phyloP scores from a whole-genome alignment of 352 stramenopile species.

The Pythium diclinum region DNA sequence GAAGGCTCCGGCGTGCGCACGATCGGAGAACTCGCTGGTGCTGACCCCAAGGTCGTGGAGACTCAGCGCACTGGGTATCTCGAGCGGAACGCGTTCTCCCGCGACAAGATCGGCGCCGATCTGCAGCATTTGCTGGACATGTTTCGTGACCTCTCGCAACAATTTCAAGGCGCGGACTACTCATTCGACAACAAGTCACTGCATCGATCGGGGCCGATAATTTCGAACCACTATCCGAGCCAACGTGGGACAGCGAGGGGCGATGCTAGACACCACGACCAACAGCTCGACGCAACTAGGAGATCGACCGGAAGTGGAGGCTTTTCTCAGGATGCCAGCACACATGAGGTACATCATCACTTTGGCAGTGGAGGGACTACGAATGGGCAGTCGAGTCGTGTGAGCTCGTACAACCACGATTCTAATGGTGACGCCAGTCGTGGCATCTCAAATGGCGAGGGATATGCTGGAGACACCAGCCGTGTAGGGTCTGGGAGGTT shows the following conservation, averaged over 20 bases:
- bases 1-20: conserved; percentile 47
- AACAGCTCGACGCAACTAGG: neutral
- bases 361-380: neutral
- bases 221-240: neutral
- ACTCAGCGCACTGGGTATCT: conserved; percentile 49
- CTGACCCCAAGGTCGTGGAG: conserved; percentile 57
- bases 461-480: neutral
- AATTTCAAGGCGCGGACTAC: conserved; percentile 52
- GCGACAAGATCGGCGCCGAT: conserved; percentile 54
- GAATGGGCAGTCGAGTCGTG: neutral
- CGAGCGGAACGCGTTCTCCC: conserved; percentile 39
- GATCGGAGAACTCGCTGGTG: conserved; percentile 57
- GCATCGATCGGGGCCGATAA: conserved; percentile 6
- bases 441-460: neutral
- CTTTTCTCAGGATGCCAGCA: neutral
- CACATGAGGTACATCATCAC: neutral
- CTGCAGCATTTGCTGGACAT: conserved; percentile 56
- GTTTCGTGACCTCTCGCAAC: conserved; percentile 54
- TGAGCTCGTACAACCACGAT: neutral
- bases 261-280: neutral
- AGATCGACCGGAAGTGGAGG: neutral
- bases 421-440: neutral
- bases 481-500: neutral
- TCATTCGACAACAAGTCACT: conserved; percentile 30
- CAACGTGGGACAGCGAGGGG: neutral